Percentiles rank a stretch among this genome's conserved stretches.
Conservation (phyloP, 202 grass and related monocot genomes). For the Hordeum pubiflorum region DNA sequence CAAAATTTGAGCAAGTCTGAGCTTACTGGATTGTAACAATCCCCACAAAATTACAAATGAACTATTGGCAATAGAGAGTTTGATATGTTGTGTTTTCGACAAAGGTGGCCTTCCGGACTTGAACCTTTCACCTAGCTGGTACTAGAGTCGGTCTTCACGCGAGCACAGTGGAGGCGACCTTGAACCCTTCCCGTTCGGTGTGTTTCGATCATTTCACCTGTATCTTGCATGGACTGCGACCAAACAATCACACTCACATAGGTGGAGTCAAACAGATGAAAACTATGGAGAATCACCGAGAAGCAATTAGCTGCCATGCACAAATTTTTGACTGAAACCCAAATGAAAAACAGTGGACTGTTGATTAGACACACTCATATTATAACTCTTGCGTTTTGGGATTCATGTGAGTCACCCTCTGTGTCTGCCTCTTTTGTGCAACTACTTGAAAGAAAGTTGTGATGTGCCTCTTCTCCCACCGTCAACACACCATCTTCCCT, state of each 20-base stretch:
- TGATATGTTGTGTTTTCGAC: too few species aligned
- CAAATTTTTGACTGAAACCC: too few species aligned
- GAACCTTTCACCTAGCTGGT: background rate
- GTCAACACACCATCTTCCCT: background rate
- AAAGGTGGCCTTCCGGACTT: background rate
- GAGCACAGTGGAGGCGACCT: background rate
- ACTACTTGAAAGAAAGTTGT: background rate
- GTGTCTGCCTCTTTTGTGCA: background rate
- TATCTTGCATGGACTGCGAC: background rate
- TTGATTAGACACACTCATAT: too few species aligned
- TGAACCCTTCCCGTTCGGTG: background rate
- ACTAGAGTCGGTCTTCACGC: background rate
- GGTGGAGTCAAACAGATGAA: too few species aligned
- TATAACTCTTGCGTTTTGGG: background rate
- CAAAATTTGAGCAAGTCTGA: too few species aligned
- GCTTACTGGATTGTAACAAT: too few species aligned
- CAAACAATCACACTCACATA: background rate
- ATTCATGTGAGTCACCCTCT: background rate
- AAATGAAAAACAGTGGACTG: too few species aligned
- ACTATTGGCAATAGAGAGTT: too few species aligned
- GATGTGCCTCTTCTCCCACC: background rate
- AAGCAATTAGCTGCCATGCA: too few species aligned
- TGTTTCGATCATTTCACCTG: background rate
- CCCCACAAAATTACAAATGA: too few species aligned
- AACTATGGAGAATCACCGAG: too few species aligned